phyloP scores from a whole-genome alignment of 2,329 filamentous ascomycete genomes.

The Alternaria longipes region DNA sequence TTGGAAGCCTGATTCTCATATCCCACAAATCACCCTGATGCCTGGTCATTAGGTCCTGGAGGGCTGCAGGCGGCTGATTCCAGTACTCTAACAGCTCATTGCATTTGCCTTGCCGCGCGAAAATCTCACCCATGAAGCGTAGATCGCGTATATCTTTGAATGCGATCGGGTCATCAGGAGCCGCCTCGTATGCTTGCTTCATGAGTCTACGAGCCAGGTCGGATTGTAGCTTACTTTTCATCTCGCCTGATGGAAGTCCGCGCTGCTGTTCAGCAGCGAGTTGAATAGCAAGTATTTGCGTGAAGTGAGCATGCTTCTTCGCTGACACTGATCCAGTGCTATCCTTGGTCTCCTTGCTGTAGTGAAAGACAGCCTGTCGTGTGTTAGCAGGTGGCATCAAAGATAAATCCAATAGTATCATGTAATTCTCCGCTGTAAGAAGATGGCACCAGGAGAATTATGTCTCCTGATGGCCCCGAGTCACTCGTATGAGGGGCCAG shows the following conservation, averaged over 20 bases:
- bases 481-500: not conserved
- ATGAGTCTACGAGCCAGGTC: conserved; percentile 36
- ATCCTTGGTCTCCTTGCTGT: conserved; percentile 35
- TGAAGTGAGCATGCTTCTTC: conserved; percentile 39
- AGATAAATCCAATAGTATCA: not conserved
- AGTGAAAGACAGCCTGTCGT: conserved; percentile 40
- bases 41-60: conserved; percentile 31
- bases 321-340: conserved; percentile 16
- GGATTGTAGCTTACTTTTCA: conserved; percentile 30
- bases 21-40: conserved; percentile 35
- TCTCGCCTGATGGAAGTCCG: conserved; percentile 21
- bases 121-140: conserved; percentile 47
- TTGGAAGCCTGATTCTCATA: conserved; percentile 24
- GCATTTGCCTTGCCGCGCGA: conserved; percentile 32
- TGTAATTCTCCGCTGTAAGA: not conserved
- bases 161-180: conserved; percentile 35
- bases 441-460: not conserved
- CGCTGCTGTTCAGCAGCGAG: conserved; percentile 38
- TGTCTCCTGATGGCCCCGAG: not conserved
- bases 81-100: conserved; percentile 40
- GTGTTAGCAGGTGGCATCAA: conserved; percentile 15
- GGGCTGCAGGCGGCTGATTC: conserved; percentile 24
- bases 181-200: conserved; percentile 39
- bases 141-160: conserved; percentile 45
- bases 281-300: conserved; percentile 41